Base-by-base conservation (phyloP, 2,329 filamentous ascomycete species). In the Knoxdaviesia proteae region DNA sequence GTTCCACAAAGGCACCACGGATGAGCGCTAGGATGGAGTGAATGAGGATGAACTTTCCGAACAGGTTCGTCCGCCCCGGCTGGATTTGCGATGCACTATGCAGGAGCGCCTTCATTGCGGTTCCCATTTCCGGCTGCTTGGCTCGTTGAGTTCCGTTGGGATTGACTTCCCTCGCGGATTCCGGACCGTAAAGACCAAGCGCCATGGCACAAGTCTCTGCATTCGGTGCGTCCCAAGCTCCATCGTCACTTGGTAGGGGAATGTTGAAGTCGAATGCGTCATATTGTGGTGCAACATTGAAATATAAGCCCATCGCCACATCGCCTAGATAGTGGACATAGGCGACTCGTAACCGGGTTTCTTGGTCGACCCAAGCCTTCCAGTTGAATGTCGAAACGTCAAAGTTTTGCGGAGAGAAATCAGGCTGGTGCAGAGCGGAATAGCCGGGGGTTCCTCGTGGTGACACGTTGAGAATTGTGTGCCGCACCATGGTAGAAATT, bases 1-100 rank as follows among this genome's bases (percentile, higher is more conserved):
- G 65, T 38, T 62, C 61, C 3, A 60, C 49, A 44, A 63, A 61
- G 7, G 59, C 61, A 34, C 58, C 57, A 42, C 59, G 57, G 48
- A 84, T 70, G 48, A 80, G 66, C 5, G 72, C 64, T 44, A 81
- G 65, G 42, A 86, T 61, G 8, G 71, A 73, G 51, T 84, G 80
- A 6, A 84, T 72, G 39, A 84, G 57, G 44, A 84, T 69, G 51
- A 84, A 84, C 52, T 84, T 84, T 34, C 75, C 77, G 51, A 77
- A 80, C 2, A 79, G 61, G 50, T 84, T 84, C 1, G 79, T 84
- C 29, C 69, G 70, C 38, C 74, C 70, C 4, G 72, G 70, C 45
- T 74, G 70, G 43, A 83, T 71, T 40, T 71, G 65, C 47, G 69
- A 67, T 7, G 63, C 68, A 5, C 62, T 59, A 47, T 78, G 67